Base-by-base conservation (phyloP, 257 asterid species). In the Verbena officinalis region DNA sequence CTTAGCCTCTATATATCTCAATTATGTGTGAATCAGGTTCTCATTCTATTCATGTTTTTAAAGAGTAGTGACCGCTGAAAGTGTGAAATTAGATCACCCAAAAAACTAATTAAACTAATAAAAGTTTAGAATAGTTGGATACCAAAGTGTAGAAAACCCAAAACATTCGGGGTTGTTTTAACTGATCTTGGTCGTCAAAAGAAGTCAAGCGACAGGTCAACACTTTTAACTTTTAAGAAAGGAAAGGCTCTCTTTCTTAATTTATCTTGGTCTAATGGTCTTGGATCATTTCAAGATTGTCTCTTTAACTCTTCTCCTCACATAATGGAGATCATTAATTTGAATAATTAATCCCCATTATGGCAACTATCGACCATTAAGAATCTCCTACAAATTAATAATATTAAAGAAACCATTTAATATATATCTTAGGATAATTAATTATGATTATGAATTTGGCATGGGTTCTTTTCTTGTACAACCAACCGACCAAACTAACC, bases 281-380 rank as follows among this genome's bases (percentile, higher is more conserved):
- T 34, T 22, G 11, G 38, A 57, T 62, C 68, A 62, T 61, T 67
- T 71, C 23, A 60, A 46, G 63, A 65, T 14, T 49, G 19, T 62
- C 65, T 58, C 81, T 68, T 72, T 63, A 72, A 64, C 50, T 75
- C 75, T 68, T 72, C 73, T 60, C 78, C 78, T 58, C 71, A 68
- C 81, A 71, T 15, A 75, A 58, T 73, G 77, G 70, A 64, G 45
- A 55, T n/a, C n/a, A n/a, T 57, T 65, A 50, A 59, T 55, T 59
- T 12, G 21, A 58, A 42, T 72, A 56, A 20, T 52, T 77, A 77
- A 53, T 58, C 60, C 16, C 51, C 4, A 36, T 48, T 48, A 46
- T 17, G 0, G 23, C 4, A 4, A 17, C 14, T 55, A 57, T 59
- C 68, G 62, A 75, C 69, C 62, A 55, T 20, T 23, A 69, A 71